Evolutionary conservation across 1,284 basidiomycete species (phyloP).

Genomic region (Sphaerobolus stellatus): DNA sequence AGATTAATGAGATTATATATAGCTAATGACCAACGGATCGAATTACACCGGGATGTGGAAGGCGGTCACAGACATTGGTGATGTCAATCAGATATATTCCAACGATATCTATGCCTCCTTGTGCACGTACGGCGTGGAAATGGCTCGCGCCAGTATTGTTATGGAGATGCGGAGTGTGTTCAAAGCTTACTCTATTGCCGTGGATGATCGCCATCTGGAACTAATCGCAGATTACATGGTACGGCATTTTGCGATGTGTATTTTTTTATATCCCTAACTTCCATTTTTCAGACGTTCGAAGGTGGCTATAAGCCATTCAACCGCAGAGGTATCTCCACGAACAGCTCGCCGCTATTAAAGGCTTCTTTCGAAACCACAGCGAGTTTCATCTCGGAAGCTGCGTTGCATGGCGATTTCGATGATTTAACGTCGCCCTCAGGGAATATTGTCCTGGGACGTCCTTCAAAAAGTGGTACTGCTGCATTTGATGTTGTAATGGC

Average conservation of each 20-base stretch:
- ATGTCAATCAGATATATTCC: constrained; percentile 84
- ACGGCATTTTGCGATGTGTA: constrained; percentile 28
- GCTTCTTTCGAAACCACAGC: constrained; percentile 98
- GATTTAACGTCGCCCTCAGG: constrained; percentile 86
- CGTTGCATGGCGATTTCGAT: constrained; percentile 93
- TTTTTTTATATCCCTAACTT: constrained; percentile 9
- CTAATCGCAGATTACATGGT: constrained; percentile 99
- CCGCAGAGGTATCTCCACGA: constrained; percentile 88
- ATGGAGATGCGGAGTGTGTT: constrained; percentile 92
- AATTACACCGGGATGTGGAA: constrained; percentile 93
- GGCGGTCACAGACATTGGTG: constrained; percentile 76
- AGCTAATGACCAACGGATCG: constrained; percentile 87
- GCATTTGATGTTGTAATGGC: constrained; percentile 82
- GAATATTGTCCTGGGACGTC: constrained; percentile 88
- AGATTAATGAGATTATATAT: constrained; percentile 11
- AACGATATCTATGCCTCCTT: constrained; percentile 96
- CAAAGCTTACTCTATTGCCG: constrained; percentile 96
- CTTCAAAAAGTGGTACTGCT: constrained; percentile 83
- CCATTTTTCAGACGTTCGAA: constrained; percentile 77
- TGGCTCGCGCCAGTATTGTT: constrained; percentile 91
- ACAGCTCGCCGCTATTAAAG: constrained; percentile 92
- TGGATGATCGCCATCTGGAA: constrained; percentile 92
- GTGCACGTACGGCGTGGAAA: constrained; percentile 95
- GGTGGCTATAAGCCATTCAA: constrained; percentile 99
- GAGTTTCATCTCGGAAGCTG: constrained; percentile 93